phyloP scores from a whole-genome alignment of 805 yeast genomes.

The Ogataea glucozyma region DNA sequence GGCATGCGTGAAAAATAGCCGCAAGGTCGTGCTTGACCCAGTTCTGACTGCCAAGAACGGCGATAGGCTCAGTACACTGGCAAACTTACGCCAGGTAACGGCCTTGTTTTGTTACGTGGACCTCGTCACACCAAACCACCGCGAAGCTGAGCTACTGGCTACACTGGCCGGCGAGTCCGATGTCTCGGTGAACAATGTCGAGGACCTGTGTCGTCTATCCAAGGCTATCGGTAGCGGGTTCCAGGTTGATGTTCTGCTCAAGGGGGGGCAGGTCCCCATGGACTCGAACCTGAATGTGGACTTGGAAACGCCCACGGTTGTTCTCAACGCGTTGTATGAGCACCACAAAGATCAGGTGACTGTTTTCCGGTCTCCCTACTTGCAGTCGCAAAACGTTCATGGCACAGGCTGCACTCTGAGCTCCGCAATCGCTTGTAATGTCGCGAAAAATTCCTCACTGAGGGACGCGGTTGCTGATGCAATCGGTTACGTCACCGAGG shows the following conservation, averaged over 20 bases:
- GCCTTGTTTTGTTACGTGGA: slow-evolving; percentile 20
- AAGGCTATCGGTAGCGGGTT: slow-evolving; percentile 38
- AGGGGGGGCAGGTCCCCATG: slow-evolving; percentile 80
- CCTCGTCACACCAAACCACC: slow-evolving; percentile 73
- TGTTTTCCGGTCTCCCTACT: slow-evolving; percentile 47
- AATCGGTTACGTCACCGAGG: slow-evolving; percentile 66
- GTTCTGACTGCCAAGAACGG: slow-evolving; percentile 85
- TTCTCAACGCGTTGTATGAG: slow-evolving; percentile 32
- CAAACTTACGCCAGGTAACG: slow-evolving; percentile 19
- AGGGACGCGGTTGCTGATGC: slow-evolving; percentile 53
- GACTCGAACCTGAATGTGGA: slow-evolving; percentile 21
- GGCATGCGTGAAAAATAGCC: neutral
- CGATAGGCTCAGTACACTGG: slow-evolving; percentile 49
- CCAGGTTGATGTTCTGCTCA: slow-evolving; percentile 61
- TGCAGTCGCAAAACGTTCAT: slow-evolving; percentile 61
- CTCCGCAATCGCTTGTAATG: slow-evolving; percentile 73
- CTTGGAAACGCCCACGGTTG: slow-evolving; percentile 18
- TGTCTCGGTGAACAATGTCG: slow-evolving; percentile 6
- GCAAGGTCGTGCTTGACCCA: slow-evolving; percentile 67
- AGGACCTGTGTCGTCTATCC: slow-evolving; percentile 42
- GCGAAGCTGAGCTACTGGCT: slow-evolving; percentile 44
- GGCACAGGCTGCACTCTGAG: slow-evolving; percentile 93
- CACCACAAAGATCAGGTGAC: slow-evolving; percentile 37
- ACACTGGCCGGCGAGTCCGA: slow-evolving; percentile 12
- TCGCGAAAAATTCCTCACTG: slow-evolving; percentile 56